These are phyloP conservation scores for Euryodendron excelsum DNA, from an alignment of 148 eudicot species.

Conservation along the genomic window DNA sequence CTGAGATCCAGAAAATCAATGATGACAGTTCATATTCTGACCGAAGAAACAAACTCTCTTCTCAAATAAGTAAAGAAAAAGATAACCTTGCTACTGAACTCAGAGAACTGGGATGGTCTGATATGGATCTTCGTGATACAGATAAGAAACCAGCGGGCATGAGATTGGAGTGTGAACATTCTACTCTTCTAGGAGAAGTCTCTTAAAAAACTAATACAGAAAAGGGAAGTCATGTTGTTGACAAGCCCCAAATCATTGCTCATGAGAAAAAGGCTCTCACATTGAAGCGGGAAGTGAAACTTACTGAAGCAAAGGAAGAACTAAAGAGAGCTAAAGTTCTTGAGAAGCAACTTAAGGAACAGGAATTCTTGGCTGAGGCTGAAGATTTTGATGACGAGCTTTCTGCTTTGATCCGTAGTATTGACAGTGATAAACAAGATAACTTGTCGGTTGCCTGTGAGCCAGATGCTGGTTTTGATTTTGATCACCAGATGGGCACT, in stretches of 20 bases:
- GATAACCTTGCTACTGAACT: conserved; percentile 81
- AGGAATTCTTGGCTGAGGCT: conserved; percentile 75
- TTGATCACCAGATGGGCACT: conserved; percentile 36
- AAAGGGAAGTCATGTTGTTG: conserved; percentile 40
- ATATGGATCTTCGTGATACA: conserved; percentile 59
- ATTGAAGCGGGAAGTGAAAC: conserved; percentile 82
- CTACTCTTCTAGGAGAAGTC: conserved; percentile 55
- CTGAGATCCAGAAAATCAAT: conserved; percentile 36
- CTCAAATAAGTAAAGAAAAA: conserved; percentile 48
- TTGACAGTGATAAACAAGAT: conserved; percentile 54
- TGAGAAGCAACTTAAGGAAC: conserved; percentile 88
- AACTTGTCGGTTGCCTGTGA: conserved; percentile 34
- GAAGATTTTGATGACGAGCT: conserved; percentile 92
- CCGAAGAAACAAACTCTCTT: conserved; percentile 27
- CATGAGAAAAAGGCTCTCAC: conserved; percentile 78
- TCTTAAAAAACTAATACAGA: conserved; percentile 35
- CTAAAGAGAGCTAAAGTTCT: conserved; percentile 84
- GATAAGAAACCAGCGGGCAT: conserved; percentile 58
- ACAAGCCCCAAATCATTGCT: conserved; percentile 65
- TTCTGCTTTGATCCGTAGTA: conserved; percentile 62
- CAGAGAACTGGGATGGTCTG: conserved; percentile 89
- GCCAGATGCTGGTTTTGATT: conserved; percentile 41
- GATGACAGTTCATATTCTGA: conserved; percentile 27
- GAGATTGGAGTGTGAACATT: conserved; percentile 79
- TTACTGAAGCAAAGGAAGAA: conserved; percentile 92